These are phyloP conservation scores for Aspergillus phoenicis DNA, from an alignment of 2,329 filamentous ascomycete species.

Conservation along the genomic window DNA sequence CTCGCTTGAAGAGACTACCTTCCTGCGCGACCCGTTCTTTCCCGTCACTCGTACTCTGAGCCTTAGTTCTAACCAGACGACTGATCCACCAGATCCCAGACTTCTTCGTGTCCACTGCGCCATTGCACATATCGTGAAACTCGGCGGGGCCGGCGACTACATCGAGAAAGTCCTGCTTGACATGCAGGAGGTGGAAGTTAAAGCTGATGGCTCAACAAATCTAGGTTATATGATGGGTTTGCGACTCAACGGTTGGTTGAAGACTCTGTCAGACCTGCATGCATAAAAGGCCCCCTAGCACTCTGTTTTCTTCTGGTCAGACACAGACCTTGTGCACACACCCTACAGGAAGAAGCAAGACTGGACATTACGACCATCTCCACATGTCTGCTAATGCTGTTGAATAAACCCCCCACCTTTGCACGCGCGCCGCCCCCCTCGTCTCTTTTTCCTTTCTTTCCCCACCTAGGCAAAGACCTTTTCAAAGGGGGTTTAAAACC, in stretches of 20 bases:
- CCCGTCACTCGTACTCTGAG: conserved; percentile 25
- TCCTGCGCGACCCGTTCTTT: conserved; percentile 22
- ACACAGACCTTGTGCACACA: too few relatives aligned
- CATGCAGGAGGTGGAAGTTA: conserved; percentile 21
- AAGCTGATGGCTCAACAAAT: conserved; percentile 13
- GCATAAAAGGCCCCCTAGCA: too few relatives aligned
- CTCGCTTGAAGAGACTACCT: conserved; percentile 19
- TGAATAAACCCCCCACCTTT: too few relatives aligned
- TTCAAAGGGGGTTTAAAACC: too few relatives aligned
- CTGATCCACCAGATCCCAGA: conserved; percentile 33
- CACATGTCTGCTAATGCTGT: too few relatives aligned
- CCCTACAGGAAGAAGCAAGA: too few relatives aligned
- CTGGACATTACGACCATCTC: too few relatives aligned
- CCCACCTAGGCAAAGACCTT: too few relatives aligned
- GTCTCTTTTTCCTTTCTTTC: too few relatives aligned
- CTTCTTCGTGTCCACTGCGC: conserved; percentile 30
- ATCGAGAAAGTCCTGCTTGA: conserved; percentile 27
- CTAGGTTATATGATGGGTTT: background rate
- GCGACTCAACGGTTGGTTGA: too few relatives aligned
- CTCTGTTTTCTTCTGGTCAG: too few relatives aligned
- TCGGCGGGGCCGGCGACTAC: conserved; percentile 27
- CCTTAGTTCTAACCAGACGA: conserved; percentile 32
- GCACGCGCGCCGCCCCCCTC: too few relatives aligned
- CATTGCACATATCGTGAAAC: conserved; percentile 31
- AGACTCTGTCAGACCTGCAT: background rate